Evolutionary conservation across 345 rosid genomes (phyloP), one percentile per base, ranked within the genome.

Genomic region (Reutealis trisperma): DNA sequence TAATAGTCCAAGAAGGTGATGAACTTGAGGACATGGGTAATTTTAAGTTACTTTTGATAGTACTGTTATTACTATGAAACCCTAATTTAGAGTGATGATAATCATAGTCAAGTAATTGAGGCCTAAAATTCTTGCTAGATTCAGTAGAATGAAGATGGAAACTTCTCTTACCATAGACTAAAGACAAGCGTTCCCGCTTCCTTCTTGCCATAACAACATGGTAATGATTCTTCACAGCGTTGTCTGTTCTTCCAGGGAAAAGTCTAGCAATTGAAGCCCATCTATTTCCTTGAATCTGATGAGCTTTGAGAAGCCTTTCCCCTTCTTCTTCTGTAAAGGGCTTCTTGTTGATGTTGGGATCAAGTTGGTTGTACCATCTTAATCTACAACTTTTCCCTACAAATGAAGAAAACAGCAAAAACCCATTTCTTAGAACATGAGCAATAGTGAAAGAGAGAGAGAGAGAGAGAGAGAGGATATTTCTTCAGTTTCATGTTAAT

Each of bases 311-410:
- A 6, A 82, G 79, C 59, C 74, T 78, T 55, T 75, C 77, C 70
- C 78, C 85, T 37, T 82, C 85, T 42, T 82, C 82, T n/a, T 82
- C 85, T 1, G 72, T 82, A 59, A 82, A 82, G 44, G 82, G 79
- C 32, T 30, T 78, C 44, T 72, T 82, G 74, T 82, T 82, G 9
- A 82, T 82, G 27, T 67, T 78, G 37, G 85, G 82, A 67, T 82
- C 85, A 58, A 82, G 82, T 76, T 82, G 85, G 79, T 82, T 82
- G 65, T 62, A 82, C 85, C 85, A 82, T 71, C 85, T 82, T 72
- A 82, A 78, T 78, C 85, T 78, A 60, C 82, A 82, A 16, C 85
- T 82, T 58, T 82, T 82, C 59, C 85, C 85, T 82, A 24, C 69
- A 72, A 52, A 76, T 58, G 14, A 71, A 64, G 25, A 45, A 14